phyloP scores from a whole-genome alignment of 139 green algal genomes.

The Gonium pectorale region DNA sequence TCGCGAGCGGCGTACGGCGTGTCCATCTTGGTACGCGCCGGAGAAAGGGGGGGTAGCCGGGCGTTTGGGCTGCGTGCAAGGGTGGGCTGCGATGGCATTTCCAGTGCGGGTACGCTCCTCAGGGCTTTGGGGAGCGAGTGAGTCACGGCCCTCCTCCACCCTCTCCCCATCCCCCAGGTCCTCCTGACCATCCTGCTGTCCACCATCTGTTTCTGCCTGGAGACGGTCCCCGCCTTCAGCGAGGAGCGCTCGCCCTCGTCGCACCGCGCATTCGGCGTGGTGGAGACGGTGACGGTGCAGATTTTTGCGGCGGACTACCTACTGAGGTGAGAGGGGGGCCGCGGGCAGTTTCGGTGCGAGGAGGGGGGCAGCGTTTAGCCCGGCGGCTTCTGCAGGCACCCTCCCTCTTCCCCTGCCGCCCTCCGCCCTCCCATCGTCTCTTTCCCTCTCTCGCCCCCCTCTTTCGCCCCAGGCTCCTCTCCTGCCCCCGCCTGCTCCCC shows the following conservation, averaged over 20 bases:
- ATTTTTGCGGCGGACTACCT: slow-evolving; percentile 57
- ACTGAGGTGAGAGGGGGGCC: background rate
- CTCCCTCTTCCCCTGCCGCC: background rate
- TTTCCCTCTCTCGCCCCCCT: background rate
- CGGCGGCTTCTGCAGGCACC: background rate
- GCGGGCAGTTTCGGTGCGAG: no score
- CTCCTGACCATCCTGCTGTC: slow-evolving; percentile 57
- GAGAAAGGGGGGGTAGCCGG: no score
- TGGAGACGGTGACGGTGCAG: slow-evolving; percentile 45
- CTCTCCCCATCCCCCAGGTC: slow-evolving; percentile 2
- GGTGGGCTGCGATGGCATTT: no score
- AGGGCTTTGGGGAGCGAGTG: no score
- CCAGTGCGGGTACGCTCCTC: no score
- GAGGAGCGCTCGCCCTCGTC: background rate
- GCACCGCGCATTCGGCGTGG: background rate
- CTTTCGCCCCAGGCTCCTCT: slow-evolving; percentile 5
- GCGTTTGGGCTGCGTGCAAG: no score
- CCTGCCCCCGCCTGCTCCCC: slow-evolving; percentile 8
- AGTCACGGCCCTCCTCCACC: slow-evolving; percentile 23
- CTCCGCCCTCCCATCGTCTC: background rate
- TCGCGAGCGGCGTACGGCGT: slow-evolving; percentile 12
- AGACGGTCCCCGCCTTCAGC: slow-evolving; percentile 54
- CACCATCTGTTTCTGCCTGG: slow-evolving; percentile 42
- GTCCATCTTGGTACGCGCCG: slow-evolving; percentile 48
- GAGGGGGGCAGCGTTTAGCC: no score